Evolutionary conservation across 2,329 filamentous ascomycete species (phyloP).

Genomic region (Rosellinia necatrix): DNA sequence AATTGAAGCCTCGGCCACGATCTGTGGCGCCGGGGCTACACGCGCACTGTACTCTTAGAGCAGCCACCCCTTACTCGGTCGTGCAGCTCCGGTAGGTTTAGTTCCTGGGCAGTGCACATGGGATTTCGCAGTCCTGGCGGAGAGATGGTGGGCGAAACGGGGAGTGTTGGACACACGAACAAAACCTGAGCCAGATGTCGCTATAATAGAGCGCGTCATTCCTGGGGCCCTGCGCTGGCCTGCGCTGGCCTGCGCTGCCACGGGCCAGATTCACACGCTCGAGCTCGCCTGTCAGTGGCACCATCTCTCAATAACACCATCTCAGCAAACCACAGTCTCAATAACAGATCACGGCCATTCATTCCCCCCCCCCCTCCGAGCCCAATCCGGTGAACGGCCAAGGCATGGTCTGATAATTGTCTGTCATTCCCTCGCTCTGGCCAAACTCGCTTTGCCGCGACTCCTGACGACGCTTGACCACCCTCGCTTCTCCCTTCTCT

Average conservation of each 20-base stretch:
- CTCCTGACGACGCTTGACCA: too few relatives aligned
- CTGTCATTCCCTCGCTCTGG: background rate
- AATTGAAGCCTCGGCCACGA: slow-evolving; percentile 8
- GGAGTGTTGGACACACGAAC: slow-evolving; percentile 3
- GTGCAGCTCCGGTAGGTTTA: background rate
- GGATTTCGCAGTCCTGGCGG: background rate
- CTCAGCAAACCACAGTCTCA: slow-evolving; percentile 4
- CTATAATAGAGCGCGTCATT: slow-evolving; percentile 12
- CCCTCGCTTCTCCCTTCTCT: background rate
- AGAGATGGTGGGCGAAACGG: background rate
- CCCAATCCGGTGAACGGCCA: too few relatives aligned
- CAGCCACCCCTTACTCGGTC: slow-evolving; percentile 18
- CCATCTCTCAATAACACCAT: background rate
- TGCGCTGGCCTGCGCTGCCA: too few relatives aligned
- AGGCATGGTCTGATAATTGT: background rate
- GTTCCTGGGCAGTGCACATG: slow-evolving; percentile 15
- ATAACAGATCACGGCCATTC: too few relatives aligned
- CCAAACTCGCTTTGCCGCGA: background rate
- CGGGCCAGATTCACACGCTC: slow-evolving; percentile 6
- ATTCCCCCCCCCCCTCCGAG: too few relatives aligned
- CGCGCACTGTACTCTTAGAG: slow-evolving; percentile 17
- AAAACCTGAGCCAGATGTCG: background rate
- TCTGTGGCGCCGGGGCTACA: slow-evolving; percentile 12
- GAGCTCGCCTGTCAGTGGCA: background rate
- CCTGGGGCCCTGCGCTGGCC: too few relatives aligned